Percentiles rank a stretch among this genome's conserved stretches.
These are phyloP conservation scores for Ilyonectria robusta DNA, from an alignment of 2,329 filamentous ascomycete genomes.

Conservation along the genomic window DNA sequence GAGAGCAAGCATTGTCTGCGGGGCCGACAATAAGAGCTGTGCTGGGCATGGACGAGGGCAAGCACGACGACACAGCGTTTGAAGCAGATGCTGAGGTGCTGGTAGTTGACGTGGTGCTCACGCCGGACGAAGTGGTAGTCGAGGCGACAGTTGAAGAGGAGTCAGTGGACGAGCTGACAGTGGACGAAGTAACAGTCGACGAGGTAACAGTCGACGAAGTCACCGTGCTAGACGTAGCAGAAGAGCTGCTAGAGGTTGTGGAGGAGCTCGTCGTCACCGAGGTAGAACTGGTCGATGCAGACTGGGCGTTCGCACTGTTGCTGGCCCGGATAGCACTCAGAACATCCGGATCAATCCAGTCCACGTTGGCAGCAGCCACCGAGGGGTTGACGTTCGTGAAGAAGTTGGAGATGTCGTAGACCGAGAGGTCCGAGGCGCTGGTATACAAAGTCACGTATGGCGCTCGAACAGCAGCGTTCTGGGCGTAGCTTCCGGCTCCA, in stretches of 20 bases:
- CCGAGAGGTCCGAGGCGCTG: slow-evolving; percentile 49
- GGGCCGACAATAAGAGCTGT: slow-evolving; percentile 58
- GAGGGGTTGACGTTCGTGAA: slow-evolving; percentile 30
- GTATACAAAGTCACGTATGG: slow-evolving; percentile 54
- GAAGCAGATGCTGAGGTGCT: slow-evolving; percentile 20
- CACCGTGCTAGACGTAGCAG: background rate
- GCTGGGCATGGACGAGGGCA: slow-evolving; percentile 41
- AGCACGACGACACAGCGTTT: slow-evolving; percentile 15
- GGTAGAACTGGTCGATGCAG: background rate
- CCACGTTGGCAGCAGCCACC: slow-evolving; percentile 28
- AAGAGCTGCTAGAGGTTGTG: background rate
- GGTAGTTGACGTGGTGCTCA: background rate
- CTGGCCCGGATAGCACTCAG: slow-evolving; percentile 38
- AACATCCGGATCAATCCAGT: slow-evolving; percentile 42
- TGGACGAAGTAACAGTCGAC: too few relatives aligned
- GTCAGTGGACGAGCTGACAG: background rate
- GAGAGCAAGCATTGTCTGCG: slow-evolving; percentile 54
- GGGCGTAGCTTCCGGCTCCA: slow-evolving; percentile 57
- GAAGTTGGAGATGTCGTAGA: slow-evolving; percentile 37
- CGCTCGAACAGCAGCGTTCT: slow-evolving; percentile 52
- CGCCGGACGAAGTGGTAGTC: background rate
- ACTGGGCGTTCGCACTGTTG: slow-evolving; percentile 33
- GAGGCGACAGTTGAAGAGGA: background rate
- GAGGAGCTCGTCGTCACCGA: slow-evolving; percentile 12
- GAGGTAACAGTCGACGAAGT: background rate